Evolutionary conservation across 306 rosid genomes (phyloP).

Genomic region (Cucumis cinereus): DNA sequence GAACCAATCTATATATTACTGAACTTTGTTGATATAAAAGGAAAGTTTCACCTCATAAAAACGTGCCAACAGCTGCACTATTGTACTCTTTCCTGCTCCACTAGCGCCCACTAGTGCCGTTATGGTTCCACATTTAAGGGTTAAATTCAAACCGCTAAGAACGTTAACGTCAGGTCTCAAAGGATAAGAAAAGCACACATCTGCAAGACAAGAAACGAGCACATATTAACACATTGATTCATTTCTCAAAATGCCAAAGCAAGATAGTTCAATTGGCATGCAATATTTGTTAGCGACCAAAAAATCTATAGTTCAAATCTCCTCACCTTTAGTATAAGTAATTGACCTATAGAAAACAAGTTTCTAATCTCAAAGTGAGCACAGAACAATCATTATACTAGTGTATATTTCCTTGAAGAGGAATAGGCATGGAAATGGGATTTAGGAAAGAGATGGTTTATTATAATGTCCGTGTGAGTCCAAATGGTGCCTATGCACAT

Average conservation of each 20-base stretch:
- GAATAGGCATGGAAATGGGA: not conserved
- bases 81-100: slow-evolving; percentile 90
- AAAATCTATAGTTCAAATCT: too few species aligned
- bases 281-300: too few species aligned
- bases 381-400: not conserved
- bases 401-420: not conserved
- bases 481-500: too few species aligned
- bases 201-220: slow-evolving; percentile 27
- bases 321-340: not conserved
- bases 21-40: slow-evolving; percentile 8
- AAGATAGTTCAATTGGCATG: too few species aligned
- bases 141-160: slow-evolving; percentile 53
- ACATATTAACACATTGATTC: not conserved
- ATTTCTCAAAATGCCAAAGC: not conserved
- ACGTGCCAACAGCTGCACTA: slow-evolving; percentile 86
- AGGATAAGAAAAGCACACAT: slow-evolving; percentile 87
- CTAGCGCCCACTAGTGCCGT: slow-evolving; percentile 90
- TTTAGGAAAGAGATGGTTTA: not conserved
- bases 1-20: slow-evolving; percentile 6
- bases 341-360: not conserved
- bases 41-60: slow-evolving; percentile 68
- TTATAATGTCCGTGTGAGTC: not conserved
- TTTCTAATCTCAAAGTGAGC: not conserved
- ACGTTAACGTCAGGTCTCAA: slow-evolving; percentile 71
- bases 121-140: slow-evolving; percentile 69